A percentile compares a stretch with the other conserved stretches of the same genome.
Conservation (phyloP, 805 yeast species). For the Starmerella riodocensis region DNA sequence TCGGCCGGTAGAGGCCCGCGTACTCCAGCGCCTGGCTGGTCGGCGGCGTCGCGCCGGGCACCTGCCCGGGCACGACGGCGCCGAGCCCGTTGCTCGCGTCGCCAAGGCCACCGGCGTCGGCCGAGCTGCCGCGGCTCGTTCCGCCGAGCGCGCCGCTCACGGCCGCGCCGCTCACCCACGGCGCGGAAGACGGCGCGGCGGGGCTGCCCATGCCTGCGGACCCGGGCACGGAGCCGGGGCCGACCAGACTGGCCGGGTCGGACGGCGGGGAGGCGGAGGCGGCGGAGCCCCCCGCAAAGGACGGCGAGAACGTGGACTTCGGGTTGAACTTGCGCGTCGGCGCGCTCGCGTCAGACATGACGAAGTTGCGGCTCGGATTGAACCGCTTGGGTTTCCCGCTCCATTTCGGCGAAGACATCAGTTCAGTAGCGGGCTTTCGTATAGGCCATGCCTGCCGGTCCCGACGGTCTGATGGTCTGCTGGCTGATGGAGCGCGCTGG, state of each 20-base stretch:
- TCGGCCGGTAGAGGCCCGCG: conserved; percentile 20
- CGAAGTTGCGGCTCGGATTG: conserved; percentile 14
- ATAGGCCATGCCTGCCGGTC: conserved; percentile 3
- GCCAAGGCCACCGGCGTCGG: too few species aligned
- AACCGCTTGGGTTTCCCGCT: conserved; percentile 13
- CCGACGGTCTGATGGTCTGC: background rate
- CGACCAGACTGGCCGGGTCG: too few species aligned
- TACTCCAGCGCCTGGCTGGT: conserved; percentile 10
- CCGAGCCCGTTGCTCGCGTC: too few species aligned
- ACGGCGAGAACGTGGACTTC: conserved; percentile 12
- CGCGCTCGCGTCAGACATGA: conserved; percentile 11
- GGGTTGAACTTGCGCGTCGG: conserved; percentile 16
- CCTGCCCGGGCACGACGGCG: too few species aligned
- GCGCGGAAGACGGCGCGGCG: too few species aligned
- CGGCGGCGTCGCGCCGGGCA: too few species aligned
- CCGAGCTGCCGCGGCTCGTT: too few species aligned
- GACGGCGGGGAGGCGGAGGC: conserved; percentile 1
- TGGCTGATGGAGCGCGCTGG: background rate
- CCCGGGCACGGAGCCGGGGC: too few species aligned
- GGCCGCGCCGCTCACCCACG: too few species aligned
- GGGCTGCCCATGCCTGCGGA: too few species aligned
- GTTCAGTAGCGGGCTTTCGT: too few species aligned
- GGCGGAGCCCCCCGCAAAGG: background rate
- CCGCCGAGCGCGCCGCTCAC: too few species aligned
- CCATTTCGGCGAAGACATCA: conserved; percentile 16